Base-by-base conservation (phyloP, 2,329 filamentous ascomycete genomes). In the Cryphonectria parasitica region DNA sequence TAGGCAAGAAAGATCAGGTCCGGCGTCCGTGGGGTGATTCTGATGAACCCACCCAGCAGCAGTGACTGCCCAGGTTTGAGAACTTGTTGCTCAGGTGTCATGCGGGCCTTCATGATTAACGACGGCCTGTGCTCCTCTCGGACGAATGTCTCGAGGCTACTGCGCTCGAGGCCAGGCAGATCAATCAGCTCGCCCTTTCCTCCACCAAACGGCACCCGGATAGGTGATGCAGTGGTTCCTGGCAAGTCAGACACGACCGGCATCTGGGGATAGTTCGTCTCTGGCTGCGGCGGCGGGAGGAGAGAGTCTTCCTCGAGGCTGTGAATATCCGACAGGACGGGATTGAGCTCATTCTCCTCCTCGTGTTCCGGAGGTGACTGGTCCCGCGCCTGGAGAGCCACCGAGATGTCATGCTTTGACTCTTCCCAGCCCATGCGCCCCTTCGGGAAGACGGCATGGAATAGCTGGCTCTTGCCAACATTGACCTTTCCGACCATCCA, bases 401-500 rank as follows among this genome's bases (percentile, higher is more conserved):
- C 70, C 3, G 74, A 76, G 60, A 83, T 82, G 22, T 81, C 78
- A 77, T 82, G 76, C 69, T 79, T 75, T 76, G 80, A 67, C 76
- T 79, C 76, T 2, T 76, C 74, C 70, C 77, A 77, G 71, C 81
- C 84, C 82, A 85, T 86, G 49, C 85, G 85, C 36, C 89, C 90
- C 84, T 92, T 95, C 4, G 97, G 95, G 76, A 95, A 97, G 10
- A 98, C 89, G 5, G 90, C 88, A 75, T 96, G 91, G 72, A 98
- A 97, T 2, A 99, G 87, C 77, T 92, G 91, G 76, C 95, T 98
- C 82, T 99, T 99, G 34, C 96, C 97, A 2, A 98, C 97, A 77
- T 99, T 99, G 73, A 94, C 94, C 80, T 97, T 98, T n/a, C 96
- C 96, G 2, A 99, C 92, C 85, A 99, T 91, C 95, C 96, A 99